A percentile compares a stretch with the other conserved stretches of the same genome.
These are phyloP conservation scores for Berberis vulgaris DNA, from an alignment of 164 flowering plant species.

Conservation along the genomic window DNA sequence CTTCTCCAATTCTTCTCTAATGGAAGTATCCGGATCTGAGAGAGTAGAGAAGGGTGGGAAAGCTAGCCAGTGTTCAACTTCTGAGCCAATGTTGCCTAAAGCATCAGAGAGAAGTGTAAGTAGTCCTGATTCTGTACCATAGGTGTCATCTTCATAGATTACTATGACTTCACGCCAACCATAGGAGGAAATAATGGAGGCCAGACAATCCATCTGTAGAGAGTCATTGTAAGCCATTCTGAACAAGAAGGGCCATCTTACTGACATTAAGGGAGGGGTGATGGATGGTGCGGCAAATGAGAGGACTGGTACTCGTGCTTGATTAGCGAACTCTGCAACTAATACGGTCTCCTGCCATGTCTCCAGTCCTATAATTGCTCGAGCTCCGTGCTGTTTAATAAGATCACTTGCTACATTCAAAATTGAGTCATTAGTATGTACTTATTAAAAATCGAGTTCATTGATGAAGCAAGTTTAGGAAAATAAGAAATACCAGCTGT, in stretches of 20 bases:
- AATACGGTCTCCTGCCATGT: slow-evolving; percentile 29
- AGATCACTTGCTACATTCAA: slow-evolving; percentile 23
- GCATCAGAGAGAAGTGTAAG: neutral
- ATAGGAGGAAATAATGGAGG: slow-evolving; percentile 20
- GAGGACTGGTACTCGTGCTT: slow-evolving; percentile 29
- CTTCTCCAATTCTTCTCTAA: slow-evolving; percentile 10
- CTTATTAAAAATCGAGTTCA: no score
- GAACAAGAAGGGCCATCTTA: slow-evolving; percentile 34
- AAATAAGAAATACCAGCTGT: no score
- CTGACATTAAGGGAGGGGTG: slow-evolving; percentile 11
- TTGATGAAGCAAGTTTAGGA: no score
- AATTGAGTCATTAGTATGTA: no score
- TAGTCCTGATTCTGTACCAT: slow-evolving; percentile 9
- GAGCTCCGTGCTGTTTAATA: slow-evolving; percentile 17
- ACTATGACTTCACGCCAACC: slow-evolving; percentile 29
- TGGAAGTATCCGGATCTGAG: slow-evolving; percentile 10
- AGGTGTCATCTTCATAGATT: slow-evolving; percentile 30
- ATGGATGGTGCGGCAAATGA: slow-evolving; percentile 24
- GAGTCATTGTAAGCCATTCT: slow-evolving; percentile 20
- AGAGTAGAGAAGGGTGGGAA: slow-evolving; percentile 11
- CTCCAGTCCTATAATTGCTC: slow-evolving; percentile 31
- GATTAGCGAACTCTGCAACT: slow-evolving; percentile 24
- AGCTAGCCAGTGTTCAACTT: slow-evolving; percentile 13
- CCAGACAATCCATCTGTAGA: slow-evolving; percentile 25
- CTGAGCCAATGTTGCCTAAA: slow-evolving; percentile 1